A percentile compares a stretch with the other conserved stretches of the same genome.
These are phyloP conservation scores for Pittosporum tobira DNA, from an alignment of 129 eudicot genomes.

Conservation along the genomic window DNA sequence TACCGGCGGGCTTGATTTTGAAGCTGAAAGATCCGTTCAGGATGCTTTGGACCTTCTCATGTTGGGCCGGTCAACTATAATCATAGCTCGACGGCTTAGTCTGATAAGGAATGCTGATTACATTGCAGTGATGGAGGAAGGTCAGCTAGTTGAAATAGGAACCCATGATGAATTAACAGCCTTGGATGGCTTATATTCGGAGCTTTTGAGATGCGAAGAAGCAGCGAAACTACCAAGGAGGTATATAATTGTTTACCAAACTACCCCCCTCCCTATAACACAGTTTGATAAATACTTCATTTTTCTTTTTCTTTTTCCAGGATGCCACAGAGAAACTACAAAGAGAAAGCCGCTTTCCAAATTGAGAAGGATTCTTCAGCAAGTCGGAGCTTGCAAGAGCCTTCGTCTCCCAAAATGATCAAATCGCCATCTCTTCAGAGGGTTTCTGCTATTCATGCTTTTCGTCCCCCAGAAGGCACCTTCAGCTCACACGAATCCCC, in stretches of 20 bases:
- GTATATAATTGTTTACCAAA: no score
- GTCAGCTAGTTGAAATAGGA: slow-evolving; percentile 88
- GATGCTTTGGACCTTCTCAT: slow-evolving; percentile 86
- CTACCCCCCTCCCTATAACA: no score
- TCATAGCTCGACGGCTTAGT: slow-evolving; percentile 82
- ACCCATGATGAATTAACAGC: slow-evolving; percentile 81
- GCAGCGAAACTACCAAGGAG: slow-evolving; percentile 97
- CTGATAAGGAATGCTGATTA: slow-evolving; percentile 85
- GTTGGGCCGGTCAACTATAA: slow-evolving; percentile 88
- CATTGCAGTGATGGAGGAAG: slow-evolving; percentile 96
- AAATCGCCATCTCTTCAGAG: slow-evolving; percentile 96
- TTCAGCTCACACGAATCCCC: slow-evolving; percentile 76
- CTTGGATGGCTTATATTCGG: slow-evolving; percentile 87
- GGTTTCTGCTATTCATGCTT: slow-evolving; percentile 53
- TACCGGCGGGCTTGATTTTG: slow-evolving; percentile 92
- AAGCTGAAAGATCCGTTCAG: slow-evolving; percentile 94
- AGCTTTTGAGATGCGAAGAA: slow-evolving; percentile 85
- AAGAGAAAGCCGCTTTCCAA: slow-evolving; percentile 58
- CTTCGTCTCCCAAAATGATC: slow-evolving; percentile 79
- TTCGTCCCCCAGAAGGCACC: slow-evolving; percentile 49
- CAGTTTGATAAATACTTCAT: slow-evolving; percentile 51
- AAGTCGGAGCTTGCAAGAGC: slow-evolving; percentile 63
- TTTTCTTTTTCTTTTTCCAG: slow-evolving; percentile 74
- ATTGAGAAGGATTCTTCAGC: slow-evolving; percentile 66
- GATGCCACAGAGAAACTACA: slow-evolving; percentile 84